Evolutionary conservation across 306 rosid genomes (phyloP), one percentile per base, ranked within the genome.

Genomic region (Cicer pinnatifidum): DNA sequence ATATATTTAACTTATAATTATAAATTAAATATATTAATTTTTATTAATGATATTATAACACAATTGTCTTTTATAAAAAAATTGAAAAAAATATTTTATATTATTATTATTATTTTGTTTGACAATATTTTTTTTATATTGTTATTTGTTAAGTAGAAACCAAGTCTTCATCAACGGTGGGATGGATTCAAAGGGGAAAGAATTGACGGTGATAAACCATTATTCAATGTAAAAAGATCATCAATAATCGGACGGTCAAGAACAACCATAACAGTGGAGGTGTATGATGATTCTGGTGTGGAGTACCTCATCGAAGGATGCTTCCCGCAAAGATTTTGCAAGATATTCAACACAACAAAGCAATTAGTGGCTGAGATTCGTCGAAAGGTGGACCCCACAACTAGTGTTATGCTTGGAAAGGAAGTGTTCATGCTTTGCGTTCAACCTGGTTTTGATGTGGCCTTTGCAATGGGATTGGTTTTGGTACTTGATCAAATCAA

Each of bases 141-240:
- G 12, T 10, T 68, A 12, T 37, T 17, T 44, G 12, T 9, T 2
- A 12, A 20, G 11, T 92, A 94, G 98, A 79, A 91, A 80, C 96
- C 98, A 57, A 94, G 98, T 75, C 80, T 91, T 70, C 98, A 91
- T 79, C 91, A 91, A 19, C 83, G 98, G 59, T 94, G 98, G 98
- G 98, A 94, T 80, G 98, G 98, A 7, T 91, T 60, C 78, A 38
- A 46, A 15, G 98, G 98, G 48, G 98, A 94, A 81, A 86, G 95
- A 80, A 69, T 19, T 35, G 90, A 94, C 10, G 92, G 97, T 3
- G 92, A 85, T 54, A 91, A 87, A 39, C 89, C 98, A 13, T 43
- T 88, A 62, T 94, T 94, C 88, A 89, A 88, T 71, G 90, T 91
- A 41, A 84, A 85, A 72, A 79, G 98, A 28, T 91, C 98, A 1